These are phyloP conservation scores for Alternaria infectoria DNA, from an alignment of 2,329 filamentous ascomycete species.

Conservation along the genomic window DNA sequence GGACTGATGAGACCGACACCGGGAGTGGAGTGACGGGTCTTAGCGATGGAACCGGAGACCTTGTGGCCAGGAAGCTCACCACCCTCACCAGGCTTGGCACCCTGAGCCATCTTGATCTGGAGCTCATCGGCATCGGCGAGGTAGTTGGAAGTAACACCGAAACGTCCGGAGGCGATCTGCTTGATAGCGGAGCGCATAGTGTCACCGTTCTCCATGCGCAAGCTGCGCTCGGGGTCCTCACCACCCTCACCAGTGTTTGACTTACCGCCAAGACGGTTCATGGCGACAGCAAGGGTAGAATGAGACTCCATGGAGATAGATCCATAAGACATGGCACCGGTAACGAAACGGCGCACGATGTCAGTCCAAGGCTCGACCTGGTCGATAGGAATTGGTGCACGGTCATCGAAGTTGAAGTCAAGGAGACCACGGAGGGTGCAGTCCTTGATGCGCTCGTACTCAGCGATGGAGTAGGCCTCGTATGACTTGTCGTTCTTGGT, in stretches of 20 bases:
- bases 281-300: slow-evolving; percentile 91
- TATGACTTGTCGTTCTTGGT: slow-evolving; percentile 99
- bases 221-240: slow-evolving; percentile 89
- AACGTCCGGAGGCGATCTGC: slow-evolving; percentile 93
- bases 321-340: slow-evolving; percentile 97
- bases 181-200: slow-evolving; percentile 98
- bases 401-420: slow-evolving; percentile 94
- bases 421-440: slow-evolving; percentile 93
- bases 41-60: slow-evolving; percentile 90
- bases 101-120: slow-evolving; percentile 99
- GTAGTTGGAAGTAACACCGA: slow-evolving; percentile 94
- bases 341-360: slow-evolving; percentile 94
- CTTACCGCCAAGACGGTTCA: slow-evolving; percentile 96
- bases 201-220: slow-evolving; percentile 86
- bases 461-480: slow-evolving; percentile 90
- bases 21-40: slow-evolving; percentile 93
- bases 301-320: slow-evolving; percentile 99
- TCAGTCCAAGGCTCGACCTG: slow-evolving; percentile 99
- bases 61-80: slow-evolving; percentile 97
- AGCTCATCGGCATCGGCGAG: slow-evolving; percentile 94
- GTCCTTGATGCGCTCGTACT: slow-evolving; percentile 95
- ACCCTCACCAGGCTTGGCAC: slow-evolving; percentile 96
- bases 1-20: slow-evolving; percentile 96
- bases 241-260: slow-evolving; percentile 98
- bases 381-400: slow-evolving; percentile 85